A percentile compares a stretch with the other conserved stretches of the same genome.
phyloP scores from a whole-genome alignment of 2,329 filamentous ascomycete genomes.

The Aotearoamyces nothofagi region DNA sequence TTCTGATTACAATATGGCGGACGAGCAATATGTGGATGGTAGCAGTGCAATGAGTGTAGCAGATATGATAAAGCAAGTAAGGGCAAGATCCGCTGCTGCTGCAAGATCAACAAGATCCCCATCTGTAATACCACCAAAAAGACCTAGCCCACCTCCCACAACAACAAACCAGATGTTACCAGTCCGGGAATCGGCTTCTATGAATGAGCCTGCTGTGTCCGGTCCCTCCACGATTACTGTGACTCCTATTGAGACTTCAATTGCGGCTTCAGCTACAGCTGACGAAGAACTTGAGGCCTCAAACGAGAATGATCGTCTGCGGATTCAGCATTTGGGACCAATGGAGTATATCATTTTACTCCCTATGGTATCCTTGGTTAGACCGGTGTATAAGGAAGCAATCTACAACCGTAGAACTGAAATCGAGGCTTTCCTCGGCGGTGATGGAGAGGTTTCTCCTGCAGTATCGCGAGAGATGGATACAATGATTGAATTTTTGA shows the following conservation, averaged over 20 bases:
- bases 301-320: slow-evolving; percentile 2
- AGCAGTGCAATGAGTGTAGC: neutral
- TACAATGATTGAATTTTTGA: slow-evolving; percentile 31
- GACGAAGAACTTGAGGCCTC: slow-evolving; percentile 2
- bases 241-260: no score
- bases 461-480: slow-evolving; percentile 31
- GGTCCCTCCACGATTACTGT: neutral
- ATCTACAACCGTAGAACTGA: slow-evolving; percentile 27
- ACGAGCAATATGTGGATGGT: neutral
- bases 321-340: slow-evolving; percentile 15
- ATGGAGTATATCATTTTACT: slow-evolving; percentile 38
- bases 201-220: neutral
- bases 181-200: neutral
- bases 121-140: neutral
- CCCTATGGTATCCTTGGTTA: slow-evolving; percentile 36
- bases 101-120: neutral
- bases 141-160: neutral
- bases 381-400: slow-evolving; percentile 34
- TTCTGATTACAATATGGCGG: neutral
- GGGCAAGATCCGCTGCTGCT: neutral
- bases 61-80: neutral
- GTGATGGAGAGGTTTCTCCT: slow-evolving; percentile 25
- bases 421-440: slow-evolving; percentile 32
- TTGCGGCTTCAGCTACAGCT: slow-evolving; percentile 2
- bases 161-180: neutral